Percentiles rank a stretch among this genome's conserved stretches.
These are phyloP conservation scores for Cydonia oblonga DNA, from an alignment of 331 rosid genomes.

Conservation along the genomic window DNA sequence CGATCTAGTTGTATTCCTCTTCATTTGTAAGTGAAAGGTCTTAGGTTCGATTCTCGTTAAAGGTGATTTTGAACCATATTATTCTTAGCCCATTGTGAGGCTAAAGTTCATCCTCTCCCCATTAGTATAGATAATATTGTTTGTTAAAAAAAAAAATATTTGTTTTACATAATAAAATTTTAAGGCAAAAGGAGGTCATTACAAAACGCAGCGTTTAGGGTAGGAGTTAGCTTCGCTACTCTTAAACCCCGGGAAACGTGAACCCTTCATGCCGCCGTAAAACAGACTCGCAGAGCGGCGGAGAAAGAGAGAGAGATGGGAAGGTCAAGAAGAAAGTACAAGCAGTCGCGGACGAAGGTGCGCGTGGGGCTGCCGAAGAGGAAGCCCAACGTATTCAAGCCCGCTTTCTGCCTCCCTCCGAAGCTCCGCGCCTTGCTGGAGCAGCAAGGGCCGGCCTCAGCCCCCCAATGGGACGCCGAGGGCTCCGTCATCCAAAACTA, in stretches of 20 bases:
- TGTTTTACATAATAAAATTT: no score
- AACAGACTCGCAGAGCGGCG: background rate
- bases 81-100: no score
- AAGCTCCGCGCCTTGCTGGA: conserved; percentile 46
- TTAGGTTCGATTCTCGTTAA: no score
- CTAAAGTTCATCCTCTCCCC: no score
- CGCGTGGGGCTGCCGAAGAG: conserved; percentile 54
- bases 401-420: conserved; percentile 59
- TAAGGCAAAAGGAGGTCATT: background rate
- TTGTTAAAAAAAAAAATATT: no score
- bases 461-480: conserved; percentile 52
- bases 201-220: background rate
- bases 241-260: conserved; percentile 1
- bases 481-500: conserved; percentile 50
- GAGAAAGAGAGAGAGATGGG: conserved; percentile 36
- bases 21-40: no score
- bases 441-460: conserved; percentile 2
- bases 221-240: background rate
- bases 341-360: conserved; percentile 54
- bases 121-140: no score
- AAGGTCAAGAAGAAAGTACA: conserved; percentile 68
- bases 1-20: no score
- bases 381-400: conserved; percentile 58
- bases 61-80: no score
- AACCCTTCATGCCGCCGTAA: conserved; percentile 9